phyloP scores from a whole-genome alignment of 768 basidiomycete genomes.

The Lactarius evosmus region DNA sequence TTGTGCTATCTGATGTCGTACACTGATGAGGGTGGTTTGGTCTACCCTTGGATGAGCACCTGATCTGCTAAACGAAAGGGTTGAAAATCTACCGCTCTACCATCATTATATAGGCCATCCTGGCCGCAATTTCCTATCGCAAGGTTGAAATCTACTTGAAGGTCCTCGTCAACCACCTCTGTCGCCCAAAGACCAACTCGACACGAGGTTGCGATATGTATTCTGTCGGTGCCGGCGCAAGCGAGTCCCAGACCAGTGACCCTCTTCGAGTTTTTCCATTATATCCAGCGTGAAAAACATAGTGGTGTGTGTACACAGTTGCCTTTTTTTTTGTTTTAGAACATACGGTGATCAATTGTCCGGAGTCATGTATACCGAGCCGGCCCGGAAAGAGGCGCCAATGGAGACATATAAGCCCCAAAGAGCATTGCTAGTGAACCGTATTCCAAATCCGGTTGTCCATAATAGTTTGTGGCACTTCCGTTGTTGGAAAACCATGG shows the following conservation, averaged over 20 bases:
- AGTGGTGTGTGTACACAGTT: no score
- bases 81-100: conserved; percentile 35
- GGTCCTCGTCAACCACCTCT: conserved; percentile 77
- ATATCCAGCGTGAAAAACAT: no score
- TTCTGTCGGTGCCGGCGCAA: neutral
- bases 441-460: neutral
- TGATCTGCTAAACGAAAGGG: conserved; percentile 27
- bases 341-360: no score
- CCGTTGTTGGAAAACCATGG: neutral
- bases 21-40: conserved; percentile 61
- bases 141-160: conserved; percentile 63
- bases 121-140: conserved; percentile 69
- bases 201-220: conserved; percentile 62
- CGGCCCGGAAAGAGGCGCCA: no score
- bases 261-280: no score
- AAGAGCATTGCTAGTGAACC: neutral
- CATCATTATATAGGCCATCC: conserved; percentile 63
- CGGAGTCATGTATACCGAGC: neutral
- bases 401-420: no score
- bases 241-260: neutral
- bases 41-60: conserved; percentile 66
- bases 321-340: no score
- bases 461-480: neutral
- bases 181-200: conserved; percentile 66
- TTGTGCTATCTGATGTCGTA: conserved; percentile 82